Conservation (phyloP, 345 rosid species). For the Pelargonium nanum region DNA sequence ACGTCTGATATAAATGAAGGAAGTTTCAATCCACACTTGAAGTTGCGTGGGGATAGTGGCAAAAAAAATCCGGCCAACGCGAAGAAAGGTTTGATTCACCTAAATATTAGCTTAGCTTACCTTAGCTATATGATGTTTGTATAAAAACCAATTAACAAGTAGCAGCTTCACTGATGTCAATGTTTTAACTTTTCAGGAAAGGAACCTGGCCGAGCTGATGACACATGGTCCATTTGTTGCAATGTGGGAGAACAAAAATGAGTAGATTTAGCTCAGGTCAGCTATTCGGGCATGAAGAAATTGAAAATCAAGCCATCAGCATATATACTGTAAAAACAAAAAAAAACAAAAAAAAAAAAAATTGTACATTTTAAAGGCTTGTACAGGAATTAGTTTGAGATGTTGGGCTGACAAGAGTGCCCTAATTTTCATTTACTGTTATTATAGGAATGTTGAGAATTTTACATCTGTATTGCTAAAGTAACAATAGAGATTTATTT, state of each 20-base stretch:
- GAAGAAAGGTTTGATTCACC: slow-evolving; percentile 23
- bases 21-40: slow-evolving; percentile 1
- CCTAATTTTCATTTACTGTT: no score
- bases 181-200: neutral
- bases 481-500: no score
- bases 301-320: neutral
- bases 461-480: no score
- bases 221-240: neutral
- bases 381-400: neutral
- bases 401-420: neutral
- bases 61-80: slow-evolving; percentile 15
- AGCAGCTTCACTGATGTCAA: neutral
- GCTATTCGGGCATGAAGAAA: neutral
- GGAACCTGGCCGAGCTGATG: neutral
- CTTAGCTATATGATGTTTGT: neutral
- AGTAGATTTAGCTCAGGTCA: neutral
- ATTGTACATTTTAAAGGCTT: no score
- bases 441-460: no score
- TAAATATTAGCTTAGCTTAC: neutral
- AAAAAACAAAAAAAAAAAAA: no score
- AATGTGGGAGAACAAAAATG: neutral
- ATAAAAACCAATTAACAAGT: no score
- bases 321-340: no score
- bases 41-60: slow-evolving; percentile 7
- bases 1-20: slow-evolving; percentile 12